These are phyloP conservation scores for Inga leiocalycina DNA, from an alignment of 306 rosid species.

Conservation along the genomic window DNA sequence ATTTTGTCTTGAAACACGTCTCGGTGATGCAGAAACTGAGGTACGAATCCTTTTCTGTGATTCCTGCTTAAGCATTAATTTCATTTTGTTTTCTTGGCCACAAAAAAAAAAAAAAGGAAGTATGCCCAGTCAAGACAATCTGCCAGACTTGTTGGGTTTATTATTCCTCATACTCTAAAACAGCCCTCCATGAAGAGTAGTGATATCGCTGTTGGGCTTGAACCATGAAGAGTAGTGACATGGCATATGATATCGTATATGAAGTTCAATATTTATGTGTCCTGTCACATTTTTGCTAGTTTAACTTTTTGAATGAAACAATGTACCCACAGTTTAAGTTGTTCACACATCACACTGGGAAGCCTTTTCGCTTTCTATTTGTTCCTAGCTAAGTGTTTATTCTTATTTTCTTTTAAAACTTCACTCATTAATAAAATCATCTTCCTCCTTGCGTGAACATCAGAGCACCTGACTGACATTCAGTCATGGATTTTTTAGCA, in stretches of 20 bases:
- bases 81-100: background rate
- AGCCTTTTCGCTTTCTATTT: background rate
- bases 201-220: slow-evolving; percentile 9
- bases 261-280: background rate
- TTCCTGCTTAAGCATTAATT: slow-evolving; percentile 14
- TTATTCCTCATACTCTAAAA: slow-evolving; percentile 22
- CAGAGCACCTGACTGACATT: background rate
- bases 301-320: slow-evolving; percentile 6
- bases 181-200: background rate
- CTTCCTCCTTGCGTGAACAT: slow-evolving; percentile 1
- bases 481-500: slow-evolving; percentile 9
- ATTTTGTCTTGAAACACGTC: slow-evolving; percentile 72
- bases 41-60: slow-evolving; percentile 41
- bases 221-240: background rate
- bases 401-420: background rate
- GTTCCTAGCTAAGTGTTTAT: slow-evolving; percentile 4
- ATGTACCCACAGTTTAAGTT: background rate
- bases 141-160: slow-evolving; percentile 16
- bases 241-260: background rate
- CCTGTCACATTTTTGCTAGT: background rate
- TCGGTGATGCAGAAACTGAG: slow-evolving; percentile 74
- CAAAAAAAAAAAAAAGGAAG: background rate
- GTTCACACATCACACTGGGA: background rate
- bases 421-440: background rate
- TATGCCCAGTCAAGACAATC: background rate